Base-by-base conservation (phyloP, 106 monocot genomes). In the Alisma plantagoaquatica region DNA sequence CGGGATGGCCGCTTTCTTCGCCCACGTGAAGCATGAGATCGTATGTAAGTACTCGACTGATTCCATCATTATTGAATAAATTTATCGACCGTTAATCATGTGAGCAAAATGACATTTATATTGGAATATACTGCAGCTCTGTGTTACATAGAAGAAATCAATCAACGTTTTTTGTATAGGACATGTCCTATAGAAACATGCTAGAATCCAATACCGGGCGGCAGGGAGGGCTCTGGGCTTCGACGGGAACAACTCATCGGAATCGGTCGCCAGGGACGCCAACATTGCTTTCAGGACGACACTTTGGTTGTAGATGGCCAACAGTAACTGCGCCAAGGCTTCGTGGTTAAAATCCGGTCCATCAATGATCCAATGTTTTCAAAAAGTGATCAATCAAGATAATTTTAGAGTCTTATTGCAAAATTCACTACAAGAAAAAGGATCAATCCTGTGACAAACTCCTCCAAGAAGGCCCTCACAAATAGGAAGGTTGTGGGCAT, bases 131-230 rank as follows among this genome's bases (percentile, higher is more conserved):
- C 14, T 23, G 12, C 56, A 70, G 75, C 29, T 22, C 65, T 76
- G 12, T 81, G 80, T 68, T 72, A 68, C 71, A 75, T 75, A 48
- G 60, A 81, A 2, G 75, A 81, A 59, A 72, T 64, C 3, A 53
- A 31, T 1, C 59, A 42, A 49, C 44, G 54, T 38, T 54, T 53
- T 43, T 1, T 86, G 80, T 67, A 73, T 65, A 32, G 80, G 85
- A 32, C 62, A 80, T 1, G 80, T 80, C 4, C 85, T 76, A 3
- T 50, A 80, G 10, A 80, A 86, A 29, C 18, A 80, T 3, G 61
- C 80, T 8, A 77, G 77, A 76, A 86, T 80, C 63, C 80, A 80
- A 59, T 86, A 86, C 54, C 76, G 79, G 0, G 70, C 79, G 1
- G 75, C 76, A 0, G 85, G 79, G n/a, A 0, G 29, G 14, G 44